These are phyloP conservation scores for Persicaria tinctoria DNA, from an alignment of 148 eudicot genomes.

Conservation along the genomic window DNA sequence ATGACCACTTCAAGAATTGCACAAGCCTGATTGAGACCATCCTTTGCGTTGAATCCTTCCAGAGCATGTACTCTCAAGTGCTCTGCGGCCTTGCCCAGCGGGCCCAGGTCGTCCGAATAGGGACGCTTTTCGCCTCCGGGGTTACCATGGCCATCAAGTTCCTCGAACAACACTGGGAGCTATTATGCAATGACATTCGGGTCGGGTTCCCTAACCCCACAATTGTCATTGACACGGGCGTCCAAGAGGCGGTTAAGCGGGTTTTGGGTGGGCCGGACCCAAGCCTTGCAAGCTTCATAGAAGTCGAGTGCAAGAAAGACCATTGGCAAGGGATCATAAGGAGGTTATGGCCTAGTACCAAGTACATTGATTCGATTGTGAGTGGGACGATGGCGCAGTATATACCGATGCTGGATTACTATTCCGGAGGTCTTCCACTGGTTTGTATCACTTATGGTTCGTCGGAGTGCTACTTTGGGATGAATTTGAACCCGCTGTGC, in stretches of 20 bases:
- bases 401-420: constrained; percentile 34
- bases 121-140: constrained; percentile 33
- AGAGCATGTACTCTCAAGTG: constrained; percentile 55
- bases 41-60: constrained; percentile 41
- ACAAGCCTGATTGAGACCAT: constrained; percentile 46
- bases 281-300: constrained; percentile 27
- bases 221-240: constrained; percentile 19
- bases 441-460: constrained; percentile 38
- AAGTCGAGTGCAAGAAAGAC: constrained; percentile 26
- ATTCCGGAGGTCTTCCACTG: constrained; percentile 28
- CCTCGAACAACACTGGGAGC: constrained; percentile 31
- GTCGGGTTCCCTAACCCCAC: constrained; percentile 22
- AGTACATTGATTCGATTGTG: constrained; percentile 36
- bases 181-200: constrained; percentile 30
- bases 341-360: constrained; percentile 42
- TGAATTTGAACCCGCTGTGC: constrained; percentile 36
- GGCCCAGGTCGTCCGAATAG: constrained; percentile 30
- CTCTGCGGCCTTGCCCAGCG: constrained; percentile 32
- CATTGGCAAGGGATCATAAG: constrained; percentile 35
- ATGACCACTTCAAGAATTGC: constrained; percentile 35
- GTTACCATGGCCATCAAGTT: constrained; percentile 38
- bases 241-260: constrained; percentile 23
- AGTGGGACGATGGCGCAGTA: constrained; percentile 45
- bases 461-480: constrained; percentile 33
- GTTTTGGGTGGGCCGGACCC: constrained; percentile 24